These are phyloP conservation scores for Pseudonectria foliicola DNA, from an alignment of 2,329 filamentous ascomycete species.

Conservation along the genomic window DNA sequence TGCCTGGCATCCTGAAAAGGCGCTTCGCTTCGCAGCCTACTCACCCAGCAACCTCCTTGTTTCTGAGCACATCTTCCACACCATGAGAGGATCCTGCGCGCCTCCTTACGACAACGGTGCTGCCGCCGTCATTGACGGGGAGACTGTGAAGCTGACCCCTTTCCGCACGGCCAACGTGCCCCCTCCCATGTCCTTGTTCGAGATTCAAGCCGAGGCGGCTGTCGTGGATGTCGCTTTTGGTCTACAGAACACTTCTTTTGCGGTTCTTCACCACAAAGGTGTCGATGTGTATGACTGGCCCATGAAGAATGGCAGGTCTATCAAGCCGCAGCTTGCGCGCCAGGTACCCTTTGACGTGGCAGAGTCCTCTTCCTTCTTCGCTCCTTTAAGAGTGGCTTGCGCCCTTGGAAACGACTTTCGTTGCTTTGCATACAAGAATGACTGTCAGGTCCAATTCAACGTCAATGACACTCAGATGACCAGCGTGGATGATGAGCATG, in stretches of 20 bases:
- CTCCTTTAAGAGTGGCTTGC: constrained; percentile 28
- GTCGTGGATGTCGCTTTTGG: constrained; percentile 71
- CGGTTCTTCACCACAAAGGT: constrained; percentile 60
- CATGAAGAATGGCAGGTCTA: constrained; percentile 46
- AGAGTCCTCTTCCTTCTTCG: constrained; percentile 12
- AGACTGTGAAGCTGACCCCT: constrained; percentile 73
- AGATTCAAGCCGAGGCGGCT: constrained; percentile 55
- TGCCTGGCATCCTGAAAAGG: constrained; percentile 83
- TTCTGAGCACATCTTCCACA: constrained; percentile 61
- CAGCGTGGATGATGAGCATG: constrained; percentile 13
- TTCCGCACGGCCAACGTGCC: constrained; percentile 78
- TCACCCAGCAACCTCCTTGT: constrained; percentile 45
- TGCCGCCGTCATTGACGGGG: constrained; percentile 80
- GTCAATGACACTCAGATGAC: constrained; percentile 6
- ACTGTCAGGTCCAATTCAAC: constrained; percentile 17
- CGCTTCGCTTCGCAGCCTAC: constrained; percentile 58
- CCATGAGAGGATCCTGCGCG: constrained; percentile 59
- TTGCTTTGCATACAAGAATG: constrained; percentile 25
- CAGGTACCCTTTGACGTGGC: constrained; percentile 32
- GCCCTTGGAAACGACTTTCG: constrained; percentile 21
- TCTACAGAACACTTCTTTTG: constrained; percentile 56
- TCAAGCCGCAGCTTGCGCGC: constrained; percentile 34
- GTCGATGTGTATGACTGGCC: constrained; percentile 67
- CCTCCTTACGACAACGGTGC: constrained; percentile 71
- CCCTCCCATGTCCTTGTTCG: constrained; percentile 84